Base-by-base conservation (phyloP, 2,329 filamentous ascomycete species). In the Xylariales sp. region DNA sequence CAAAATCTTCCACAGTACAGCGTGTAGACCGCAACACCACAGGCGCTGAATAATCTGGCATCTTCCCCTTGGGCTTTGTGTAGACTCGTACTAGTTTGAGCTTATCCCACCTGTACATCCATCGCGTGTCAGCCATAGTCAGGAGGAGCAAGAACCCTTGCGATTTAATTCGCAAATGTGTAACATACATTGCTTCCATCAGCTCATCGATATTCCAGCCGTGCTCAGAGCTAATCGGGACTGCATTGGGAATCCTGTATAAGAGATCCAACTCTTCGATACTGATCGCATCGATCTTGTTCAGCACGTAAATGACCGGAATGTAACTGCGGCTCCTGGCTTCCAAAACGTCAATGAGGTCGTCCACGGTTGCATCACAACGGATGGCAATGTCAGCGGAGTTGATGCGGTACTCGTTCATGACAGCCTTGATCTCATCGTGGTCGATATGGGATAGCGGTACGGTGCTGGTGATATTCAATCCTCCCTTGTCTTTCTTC, bases 151-250 rank as follows among this genome's bases (percentile, higher is more conserved):
- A 21, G 18, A 15, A n/a, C 16, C 14, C 8, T n/a, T 10, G 24
- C 10, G 10, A 27, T 27, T n/a, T n/a, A n/a, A n/a, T n/a, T n/a
- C 17, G 30, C 17, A 11, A 18, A 14, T 2, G 30, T 3, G 3
- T 14, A 8, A 60, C 69, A 57, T 58, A 77, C 93, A 97, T 97
- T 61, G 85, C 81, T 68, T 97, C 93, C 71, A 98, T 77, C 48
- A 98, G 70, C 70, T 98, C 93, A 60, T 98, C 93, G 44, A 98
- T 67, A 64, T 98, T 98, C 93, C 93, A 98, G 40, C 93, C 93
- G 59, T 91, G 85, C 67, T 98, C 93, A 21, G 91, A 93, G 60
- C 90, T 96, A 66, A 98, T 97, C 19, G 93, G 93, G 42, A 93
- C 93, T 12, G 93, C 89, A 60, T 97, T 95, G 33, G 93, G 93